phyloP scores from a whole-genome alignment of 2,329 filamentous ascomycete species.

The Phaeosphaeriaceae sp. region DNA sequence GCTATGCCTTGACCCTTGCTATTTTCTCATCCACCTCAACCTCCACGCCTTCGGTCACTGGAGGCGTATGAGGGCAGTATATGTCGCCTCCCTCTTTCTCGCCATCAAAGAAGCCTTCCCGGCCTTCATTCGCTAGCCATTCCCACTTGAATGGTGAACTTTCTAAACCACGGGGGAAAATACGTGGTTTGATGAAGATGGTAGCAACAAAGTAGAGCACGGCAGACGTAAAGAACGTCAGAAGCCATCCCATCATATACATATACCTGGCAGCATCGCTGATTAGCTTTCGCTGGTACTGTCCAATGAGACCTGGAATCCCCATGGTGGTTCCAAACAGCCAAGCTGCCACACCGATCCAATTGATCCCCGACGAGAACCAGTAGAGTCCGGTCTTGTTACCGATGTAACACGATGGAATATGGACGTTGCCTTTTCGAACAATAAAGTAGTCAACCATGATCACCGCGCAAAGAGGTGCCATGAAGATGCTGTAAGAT shows the following conservation, averaged over 20 bases:
- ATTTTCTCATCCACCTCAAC: conserved; percentile 19
- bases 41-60: conserved; percentile 16
- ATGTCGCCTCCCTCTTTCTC: conserved; percentile 26
- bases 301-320: conserved; percentile 41
- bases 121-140: conserved; percentile 33
- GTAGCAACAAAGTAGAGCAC: conserved; percentile 33
- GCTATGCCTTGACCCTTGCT: too few species aligned
- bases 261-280: conserved; percentile 41
- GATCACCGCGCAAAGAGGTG: conserved; percentile 49
- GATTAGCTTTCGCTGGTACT: conserved; percentile 41
- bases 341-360: conserved; percentile 41
- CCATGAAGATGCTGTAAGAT: conserved; percentile 52
- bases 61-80: conserved; percentile 16
- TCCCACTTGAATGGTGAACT: conserved; percentile 21
- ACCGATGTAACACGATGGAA: conserved; percentile 46
- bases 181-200: conserved; percentile 20
- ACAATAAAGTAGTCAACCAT: conserved; percentile 52
- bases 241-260: conserved; percentile 46
- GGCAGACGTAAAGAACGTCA: conserved; percentile 39
- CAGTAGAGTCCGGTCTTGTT: conserved; percentile 34
- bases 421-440: conserved; percentile 51
- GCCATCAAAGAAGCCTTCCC: conserved; percentile 39
- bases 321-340: conserved; percentile 39
- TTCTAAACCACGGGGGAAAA: conserved; percentile 29
- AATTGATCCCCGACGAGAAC: conserved; percentile 43